Percentiles rank a stretch among this genome's conserved stretches.
Conservation (phyloP, 768 basidiomycete genomes). For the Boletus sp. region DNA sequence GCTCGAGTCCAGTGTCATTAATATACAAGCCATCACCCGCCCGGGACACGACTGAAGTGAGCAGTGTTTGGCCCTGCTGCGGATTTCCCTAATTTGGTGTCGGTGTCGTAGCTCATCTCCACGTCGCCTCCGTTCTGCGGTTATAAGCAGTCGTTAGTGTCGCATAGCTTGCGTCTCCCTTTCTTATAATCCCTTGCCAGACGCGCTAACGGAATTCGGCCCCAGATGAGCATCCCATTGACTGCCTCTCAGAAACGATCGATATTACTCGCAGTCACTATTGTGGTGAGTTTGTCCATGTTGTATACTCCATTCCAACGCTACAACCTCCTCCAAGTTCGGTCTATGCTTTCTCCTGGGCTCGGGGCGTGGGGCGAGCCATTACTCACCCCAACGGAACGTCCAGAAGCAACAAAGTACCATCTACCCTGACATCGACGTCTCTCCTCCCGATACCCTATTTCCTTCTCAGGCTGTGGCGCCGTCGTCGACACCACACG, state of each 20-base stretch:
- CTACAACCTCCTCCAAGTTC: constrained; percentile 7
- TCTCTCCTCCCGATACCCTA: neutral
- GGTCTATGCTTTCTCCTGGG: constrained; percentile 23
- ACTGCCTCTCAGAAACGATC: constrained; percentile 31
- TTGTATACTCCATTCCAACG: neutral
- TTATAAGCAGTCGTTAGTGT: neutral
- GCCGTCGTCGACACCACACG: neutral
- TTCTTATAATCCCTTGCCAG: neutral
- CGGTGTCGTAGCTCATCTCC: neutral
- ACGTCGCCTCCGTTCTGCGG: neutral
- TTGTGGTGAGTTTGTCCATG: constrained; percentile 19
- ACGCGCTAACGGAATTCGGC: neutral
- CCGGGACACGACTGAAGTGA: too few relatives aligned
- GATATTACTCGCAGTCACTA: constrained; percentile 22
- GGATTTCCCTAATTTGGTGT: neutral
- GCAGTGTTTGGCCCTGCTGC: neutral
- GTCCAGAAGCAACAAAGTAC: neutral
- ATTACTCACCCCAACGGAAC: neutral
- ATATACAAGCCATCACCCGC: too few relatives aligned
- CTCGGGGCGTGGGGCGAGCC: constrained; percentile 2
- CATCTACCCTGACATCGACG: neutral
- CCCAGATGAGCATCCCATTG: constrained; percentile 22
- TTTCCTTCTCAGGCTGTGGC: neutral
- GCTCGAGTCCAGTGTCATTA: too few relatives aligned
- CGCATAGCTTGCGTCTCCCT: neutral